Conservation (phyloP, 2,329 filamentous ascomycete species). For the Botrytis porri region DNA sequence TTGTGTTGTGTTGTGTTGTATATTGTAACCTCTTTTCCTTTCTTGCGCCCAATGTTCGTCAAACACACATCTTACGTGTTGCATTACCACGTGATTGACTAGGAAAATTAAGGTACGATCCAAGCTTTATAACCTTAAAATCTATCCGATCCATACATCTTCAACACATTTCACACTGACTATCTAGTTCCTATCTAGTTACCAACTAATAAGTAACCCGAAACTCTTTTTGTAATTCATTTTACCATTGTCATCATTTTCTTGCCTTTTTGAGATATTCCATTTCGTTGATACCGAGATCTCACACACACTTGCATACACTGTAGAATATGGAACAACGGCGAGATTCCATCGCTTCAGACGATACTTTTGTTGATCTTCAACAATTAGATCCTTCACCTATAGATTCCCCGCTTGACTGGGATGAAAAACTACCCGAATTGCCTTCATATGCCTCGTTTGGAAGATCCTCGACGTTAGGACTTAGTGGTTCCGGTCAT, state of each 20-base stretch:
- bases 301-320: not conserved
- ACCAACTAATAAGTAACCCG: not conserved
- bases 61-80: conserved; percentile 1
- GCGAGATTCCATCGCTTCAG: conserved; percentile 45
- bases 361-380: conserved; percentile 61
- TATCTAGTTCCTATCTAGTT: not conserved
- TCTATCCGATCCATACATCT: conserved; percentile 24
- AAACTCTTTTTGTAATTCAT: not conserved
- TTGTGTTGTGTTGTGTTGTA: not conserved
- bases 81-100: not conserved
- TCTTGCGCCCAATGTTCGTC: not conserved
- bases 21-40: not conserved
- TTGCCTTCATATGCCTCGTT: conserved; percentile 42
- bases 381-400: conserved; percentile 80
- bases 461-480: conserved; percentile 43
- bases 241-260: conserved; percentile 3
- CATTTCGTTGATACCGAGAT: not conserved
- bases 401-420: conserved; percentile 55
- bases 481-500: conserved; percentile 61
- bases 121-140: conserved; percentile 27
- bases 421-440: conserved; percentile 45
- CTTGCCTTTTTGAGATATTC: not conserved
- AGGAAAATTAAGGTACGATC: conserved; percentile 30
- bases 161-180: conserved; percentile 19
- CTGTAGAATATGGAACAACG: conserved; percentile 3